Base-by-base conservation (phyloP, 768 basidiomycete species). In the Termitomyces heimii region DNA sequence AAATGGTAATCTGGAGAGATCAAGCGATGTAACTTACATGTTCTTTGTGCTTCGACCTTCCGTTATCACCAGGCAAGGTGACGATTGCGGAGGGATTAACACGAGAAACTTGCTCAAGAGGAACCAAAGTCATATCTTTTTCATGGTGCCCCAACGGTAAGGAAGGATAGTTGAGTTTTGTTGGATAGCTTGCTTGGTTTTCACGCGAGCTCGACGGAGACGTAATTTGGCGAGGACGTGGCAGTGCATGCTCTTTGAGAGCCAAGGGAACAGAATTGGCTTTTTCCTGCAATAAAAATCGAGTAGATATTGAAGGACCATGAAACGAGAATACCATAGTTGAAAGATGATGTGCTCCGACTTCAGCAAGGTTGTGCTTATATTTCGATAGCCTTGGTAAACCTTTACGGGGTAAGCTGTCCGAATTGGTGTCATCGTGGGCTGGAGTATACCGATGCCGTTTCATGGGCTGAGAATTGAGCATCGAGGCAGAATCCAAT, bases 341-440 rank as follows among this genome's bases (percentile, higher is more conserved):
- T 20, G 66, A 6, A 2, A 43, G 35, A 42, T 39, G 59, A 32
- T 63, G 22, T 8, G 62, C 66, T 37, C 66, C 70, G 50, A 75
- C 76, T 34, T 77, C 76, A 14, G 70, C 67, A 43, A 71, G 70
- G 57, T 71, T 63, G 29, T 71, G 73, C 57, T 68, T 73, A 57
- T 73, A 70, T 40, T 65, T 53, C 20, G 60, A 55, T 24, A 57
- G 60, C 26, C 61, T 47, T 14, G 53, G 42, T 34, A 32, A 48
- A 4, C 53, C 45, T 45, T 61, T 68, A 39, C 55, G 61, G 44
- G 58, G 59, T 31, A 71, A 72, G 48, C 65, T 70, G 52, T 75
- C 73, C 24, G 74, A 72, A 43, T 66, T 72, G 26, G 72, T 66
- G 29, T 64, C 66, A 47, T 68, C 73, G 29, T 73, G 70, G 18